These are phyloP conservation scores for Peronospora belbahrii DNA, from an alignment of 352 stramenopile genomes.

Conservation along the genomic window DNA sequence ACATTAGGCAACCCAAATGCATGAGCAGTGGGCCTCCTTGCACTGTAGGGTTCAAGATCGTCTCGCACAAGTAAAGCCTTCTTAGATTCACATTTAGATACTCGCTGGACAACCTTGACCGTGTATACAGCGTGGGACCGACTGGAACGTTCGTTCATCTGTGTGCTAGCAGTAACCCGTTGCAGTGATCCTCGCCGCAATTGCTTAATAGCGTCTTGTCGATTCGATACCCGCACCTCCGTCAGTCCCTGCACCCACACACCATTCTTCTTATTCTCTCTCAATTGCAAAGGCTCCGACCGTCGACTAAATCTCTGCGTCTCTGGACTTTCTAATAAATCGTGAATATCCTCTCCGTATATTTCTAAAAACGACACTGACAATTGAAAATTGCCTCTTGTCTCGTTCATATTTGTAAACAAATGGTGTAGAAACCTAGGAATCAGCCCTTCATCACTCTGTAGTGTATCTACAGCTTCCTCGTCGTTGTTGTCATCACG, in stretches of 20 bases:
- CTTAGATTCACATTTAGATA: slow-evolving; percentile 20
- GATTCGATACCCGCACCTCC: slow-evolving; percentile 53
- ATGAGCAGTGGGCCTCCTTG: background rate
- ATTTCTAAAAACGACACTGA: slow-evolving; percentile 93
- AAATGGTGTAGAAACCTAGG: slow-evolving; percentile 79
- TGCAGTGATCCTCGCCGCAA: slow-evolving; percentile 67
- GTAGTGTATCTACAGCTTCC: slow-evolving; percentile 16
- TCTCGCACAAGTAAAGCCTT: slow-evolving; percentile 9
- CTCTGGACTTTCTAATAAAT: slow-evolving; percentile 80
- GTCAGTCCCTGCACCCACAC: slow-evolving; percentile 77
- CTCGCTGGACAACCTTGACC: slow-evolving; percentile 66
- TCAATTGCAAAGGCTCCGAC: slow-evolving; percentile 53
- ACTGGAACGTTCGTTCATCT: slow-evolving; percentile 87
- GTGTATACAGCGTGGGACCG: slow-evolving; percentile 84
- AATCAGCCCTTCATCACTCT: slow-evolving; percentile 70
- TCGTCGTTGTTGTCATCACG: slow-evolving; percentile 14
- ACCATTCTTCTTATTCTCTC: slow-evolving; percentile 56
- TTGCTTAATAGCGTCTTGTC: slow-evolving; percentile 62
- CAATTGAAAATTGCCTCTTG: slow-evolving; percentile 30
- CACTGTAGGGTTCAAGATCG: slow-evolving; percentile 5
- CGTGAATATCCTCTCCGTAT: slow-evolving; percentile 95
- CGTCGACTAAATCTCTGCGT: slow-evolving; percentile 16
- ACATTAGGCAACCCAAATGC: background rate
- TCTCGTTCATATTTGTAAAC: slow-evolving; percentile 47
- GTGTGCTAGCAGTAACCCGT: slow-evolving; percentile 74